Conservation (phyloP, 352 stramenopile genomes). For the Phytophthora capsici region DNA sequence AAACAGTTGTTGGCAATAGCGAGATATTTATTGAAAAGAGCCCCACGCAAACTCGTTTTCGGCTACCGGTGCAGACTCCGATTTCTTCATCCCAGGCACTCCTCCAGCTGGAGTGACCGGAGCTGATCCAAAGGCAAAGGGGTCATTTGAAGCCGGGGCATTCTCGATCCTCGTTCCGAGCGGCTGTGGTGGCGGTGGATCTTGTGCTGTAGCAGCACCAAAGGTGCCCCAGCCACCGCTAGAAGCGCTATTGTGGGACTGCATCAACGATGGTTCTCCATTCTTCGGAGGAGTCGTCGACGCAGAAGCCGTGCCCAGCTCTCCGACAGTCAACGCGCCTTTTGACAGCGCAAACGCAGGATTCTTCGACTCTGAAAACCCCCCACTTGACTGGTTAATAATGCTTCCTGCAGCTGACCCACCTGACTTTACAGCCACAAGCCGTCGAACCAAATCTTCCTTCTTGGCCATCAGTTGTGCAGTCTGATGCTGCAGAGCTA, state of each 20-base stretch:
- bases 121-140: conserved; percentile 21
- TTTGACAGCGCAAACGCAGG: conserved; percentile 39
- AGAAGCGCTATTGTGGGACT: conserved; percentile 26
- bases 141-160: conserved; percentile 13
- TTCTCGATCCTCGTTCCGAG: conserved; percentile 14
- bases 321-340: conserved; percentile 39
- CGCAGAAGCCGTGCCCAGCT: conserved; percentile 25
- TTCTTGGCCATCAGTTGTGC: conserved; percentile 43
- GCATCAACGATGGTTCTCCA: conserved; percentile 15
- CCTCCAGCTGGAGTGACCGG: conserved; percentile 1
- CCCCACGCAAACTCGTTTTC: conserved; percentile 35
- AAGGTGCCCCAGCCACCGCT: conserved; percentile 31
- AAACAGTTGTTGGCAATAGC: too few relatives aligned
- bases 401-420: conserved; percentile 14
- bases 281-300: conserved; percentile 31
- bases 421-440: conserved; percentile 29
- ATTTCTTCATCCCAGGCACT: conserved; percentile 5
- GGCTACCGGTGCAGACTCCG: conserved; percentile 1
- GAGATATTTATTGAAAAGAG: conserved; percentile 28
- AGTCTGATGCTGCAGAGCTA: conserved; percentile 50
- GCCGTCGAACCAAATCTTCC: conserved; percentile 22
- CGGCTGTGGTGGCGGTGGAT: conserved; percentile 20
- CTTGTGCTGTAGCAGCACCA: conserved; percentile 15
- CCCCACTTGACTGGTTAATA: conserved; percentile 17
- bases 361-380: conserved; percentile 26